Base-by-base conservation (phyloP, 225 moss, liverwort and hornwort species). In the Physcomitrellopsis africana region DNA sequence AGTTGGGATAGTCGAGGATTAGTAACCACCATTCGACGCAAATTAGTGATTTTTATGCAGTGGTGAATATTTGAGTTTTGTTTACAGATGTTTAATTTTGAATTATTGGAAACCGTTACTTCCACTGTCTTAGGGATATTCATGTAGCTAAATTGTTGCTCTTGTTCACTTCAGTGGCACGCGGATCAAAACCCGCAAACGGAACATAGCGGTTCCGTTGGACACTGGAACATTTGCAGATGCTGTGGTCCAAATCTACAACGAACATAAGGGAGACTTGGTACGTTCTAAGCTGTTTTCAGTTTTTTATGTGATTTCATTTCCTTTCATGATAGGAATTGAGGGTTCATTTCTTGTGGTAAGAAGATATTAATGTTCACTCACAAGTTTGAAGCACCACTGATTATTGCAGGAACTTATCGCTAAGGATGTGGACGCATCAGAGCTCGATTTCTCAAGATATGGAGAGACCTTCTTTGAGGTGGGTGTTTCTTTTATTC, bases 161-260 rank as follows among this genome's bases (percentile, higher is more conserved):
- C 53, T 37, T 67, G 1, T 6, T 27, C 11, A 44, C 29, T 44
- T 47, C 7, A 92, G 92, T 76, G 92, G 92, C 84, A 90, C 92
- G 86, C 90, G 92, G 92, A 92, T 92, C 86, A 92, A 92, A 82
- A 90, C 90, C 90, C 92, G 92, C 84, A 92, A 92, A 82, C 92
- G 92, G 92, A 92, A 92, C 90, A 92, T 92, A 67, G 92, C 92
- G 64, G 92, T 92, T 90, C 92, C 92, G 85, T 90, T 92, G 86
- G 92, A 92, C 77, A 90, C 92, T 74, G 86, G 86, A 24, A 92
- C 84, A 68, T 92, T 92, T 83, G 92, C 92, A 67, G 92, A 92
- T 92, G 92, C 72, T 68, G 92, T 92, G 81, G 92, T 92, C 32
- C 67, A 83, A 69, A 84, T 92, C 54, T 92, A 92, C 81, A 80